Evolutionary conservation across 257 asterid species (phyloP).

Genomic region (Coffea canephora): DNA sequence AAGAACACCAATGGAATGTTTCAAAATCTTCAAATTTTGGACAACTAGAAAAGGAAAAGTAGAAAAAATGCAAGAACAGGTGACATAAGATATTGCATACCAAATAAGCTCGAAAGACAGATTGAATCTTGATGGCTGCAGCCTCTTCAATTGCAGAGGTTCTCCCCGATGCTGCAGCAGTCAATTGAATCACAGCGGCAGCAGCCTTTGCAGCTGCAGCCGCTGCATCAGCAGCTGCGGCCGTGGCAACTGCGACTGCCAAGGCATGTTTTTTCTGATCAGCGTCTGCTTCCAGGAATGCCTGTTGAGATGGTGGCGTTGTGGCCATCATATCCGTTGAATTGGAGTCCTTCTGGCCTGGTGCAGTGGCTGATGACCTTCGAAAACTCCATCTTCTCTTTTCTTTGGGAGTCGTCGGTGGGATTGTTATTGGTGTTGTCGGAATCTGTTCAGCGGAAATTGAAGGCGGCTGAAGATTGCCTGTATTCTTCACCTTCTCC

Average conservation of each 20-base stretch:
- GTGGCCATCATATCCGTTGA: slow-evolving; percentile 22
- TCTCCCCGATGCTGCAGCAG: slow-evolving; percentile 38
- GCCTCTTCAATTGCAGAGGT: slow-evolving; percentile 39
- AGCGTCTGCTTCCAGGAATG: slow-evolving; percentile 26
- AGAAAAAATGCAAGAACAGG: not conserved
- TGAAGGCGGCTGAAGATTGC: slow-evolving; percentile 10
- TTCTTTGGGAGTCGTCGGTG: slow-evolving; percentile 68
- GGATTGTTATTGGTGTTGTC: slow-evolving; percentile 45
- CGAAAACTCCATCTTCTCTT: slow-evolving; percentile 96
- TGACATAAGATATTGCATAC: slow-evolving; percentile 31
- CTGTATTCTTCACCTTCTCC: slow-evolving; percentile 26
- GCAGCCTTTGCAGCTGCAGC: slow-evolving; percentile 77
- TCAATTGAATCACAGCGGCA: slow-evolving; percentile 56
- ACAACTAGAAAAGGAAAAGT: not conserved
- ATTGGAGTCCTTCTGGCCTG: slow-evolving; percentile 33
- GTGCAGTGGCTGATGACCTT: slow-evolving; percentile 72
- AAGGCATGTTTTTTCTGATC: slow-evolving; percentile 56
- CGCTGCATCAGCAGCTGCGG: slow-evolving; percentile 68
- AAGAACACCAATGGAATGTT: slow-evolving; percentile 7
- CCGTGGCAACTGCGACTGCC: slow-evolving; percentile 68
- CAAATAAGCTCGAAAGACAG: slow-evolving; percentile 71
- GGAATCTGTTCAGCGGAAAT: slow-evolving; percentile 27
- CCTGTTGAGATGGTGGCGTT: slow-evolving; percentile 17
- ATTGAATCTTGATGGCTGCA: slow-evolving; percentile 74
- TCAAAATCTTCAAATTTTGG: not conserved